A percentile compares a stretch with the other conserved stretches of the same genome.
Evolutionary conservation across 768 basidiomycete species (phyloP).

Genomic region (Russula sp.): DNA sequence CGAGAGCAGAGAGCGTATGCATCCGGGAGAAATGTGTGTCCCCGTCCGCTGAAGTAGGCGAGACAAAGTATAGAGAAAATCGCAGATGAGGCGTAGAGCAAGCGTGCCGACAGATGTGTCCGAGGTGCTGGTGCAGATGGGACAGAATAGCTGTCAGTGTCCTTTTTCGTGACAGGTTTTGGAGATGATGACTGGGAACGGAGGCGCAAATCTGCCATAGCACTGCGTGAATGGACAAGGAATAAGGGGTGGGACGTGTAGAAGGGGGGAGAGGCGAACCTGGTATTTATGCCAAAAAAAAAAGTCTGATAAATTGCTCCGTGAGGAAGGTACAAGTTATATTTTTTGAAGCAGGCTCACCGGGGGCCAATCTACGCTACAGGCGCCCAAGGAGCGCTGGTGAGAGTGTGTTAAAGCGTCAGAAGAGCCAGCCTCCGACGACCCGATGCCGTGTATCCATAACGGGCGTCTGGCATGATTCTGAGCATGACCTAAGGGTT

Average conservation of each 20-base stretch:
- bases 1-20: conserved; percentile 61
- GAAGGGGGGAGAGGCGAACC: conserved; percentile 9
- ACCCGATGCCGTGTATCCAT: conserved; percentile 3
- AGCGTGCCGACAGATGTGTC: conserved; percentile 4
- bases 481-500: conserved; percentile 3
- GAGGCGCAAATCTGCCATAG: conserved; percentile 24
- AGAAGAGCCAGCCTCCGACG: conserved; percentile 5
- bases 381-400: conserved; percentile 13
- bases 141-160: background rate
- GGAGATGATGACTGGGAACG: conserved; percentile 23
- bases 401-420: conserved; percentile 1
- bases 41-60: conserved; percentile 10
- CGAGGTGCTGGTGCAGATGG: background rate
- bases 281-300: conserved; percentile 25
- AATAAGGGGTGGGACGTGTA: conserved; percentile 1
- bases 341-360: conserved; percentile 19
- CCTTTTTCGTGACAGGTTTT: conserved; percentile 8
- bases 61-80: conserved; percentile 25
- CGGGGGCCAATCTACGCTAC: conserved; percentile 16
- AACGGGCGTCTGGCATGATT: conserved; percentile 17
- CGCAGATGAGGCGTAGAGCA: conserved; percentile 24
- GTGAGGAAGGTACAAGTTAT: conserved; percentile 18
- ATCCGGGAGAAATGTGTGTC: conserved; percentile 23
- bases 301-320: conserved; percentile 21
- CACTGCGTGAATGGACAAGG: background rate